These are phyloP conservation scores for Penicillium chermesinum DNA, from an alignment of 495 filamentous ascomycete species.

Conservation along the genomic window DNA sequence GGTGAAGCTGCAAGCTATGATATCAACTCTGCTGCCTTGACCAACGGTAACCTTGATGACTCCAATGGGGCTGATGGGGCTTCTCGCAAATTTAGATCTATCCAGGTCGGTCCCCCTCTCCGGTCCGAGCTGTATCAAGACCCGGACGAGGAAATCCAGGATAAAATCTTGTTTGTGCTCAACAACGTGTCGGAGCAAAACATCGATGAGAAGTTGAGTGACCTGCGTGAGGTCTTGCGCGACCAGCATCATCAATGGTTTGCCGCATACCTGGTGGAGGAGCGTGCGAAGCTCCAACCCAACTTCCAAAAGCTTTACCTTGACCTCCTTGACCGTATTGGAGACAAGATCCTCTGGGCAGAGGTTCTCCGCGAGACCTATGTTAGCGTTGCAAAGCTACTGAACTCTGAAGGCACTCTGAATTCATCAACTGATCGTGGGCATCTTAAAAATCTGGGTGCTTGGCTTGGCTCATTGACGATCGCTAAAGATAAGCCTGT, in stretches of 20 bases:
- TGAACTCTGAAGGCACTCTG: constrained; percentile 84
- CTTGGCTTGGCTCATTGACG: constrained; percentile 90
- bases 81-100: constrained; percentile 60
- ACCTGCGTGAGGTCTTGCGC: constrained; percentile 71
- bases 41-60: constrained; percentile 3
- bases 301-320: constrained; percentile 94
- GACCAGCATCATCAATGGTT: constrained; percentile 92
- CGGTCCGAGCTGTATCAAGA: constrained; percentile 61
- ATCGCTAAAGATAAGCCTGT: constrained; percentile 93
- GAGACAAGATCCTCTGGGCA: constrained; percentile 69
- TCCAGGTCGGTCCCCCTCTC: constrained; percentile 66
- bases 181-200: constrained; percentile 94
- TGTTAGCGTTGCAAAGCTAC: constrained; percentile 70
- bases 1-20: constrained; percentile 20
- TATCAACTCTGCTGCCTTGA: not conserved
- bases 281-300: constrained; percentile 91
- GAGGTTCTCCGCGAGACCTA: constrained; percentile 95
- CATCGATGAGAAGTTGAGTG: constrained; percentile 70
- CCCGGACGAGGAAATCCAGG: constrained; percentile 76
- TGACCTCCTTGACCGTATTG: constrained; percentile 78
- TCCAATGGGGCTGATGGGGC: constrained; percentile 51
- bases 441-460: constrained; percentile 85
- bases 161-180: constrained; percentile 89
- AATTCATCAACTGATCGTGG: constrained; percentile 72
- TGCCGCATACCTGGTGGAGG: constrained; percentile 88